phyloP scores from a whole-genome alignment of 768 basidiomycete genomes.

The Suillus plorans region DNA sequence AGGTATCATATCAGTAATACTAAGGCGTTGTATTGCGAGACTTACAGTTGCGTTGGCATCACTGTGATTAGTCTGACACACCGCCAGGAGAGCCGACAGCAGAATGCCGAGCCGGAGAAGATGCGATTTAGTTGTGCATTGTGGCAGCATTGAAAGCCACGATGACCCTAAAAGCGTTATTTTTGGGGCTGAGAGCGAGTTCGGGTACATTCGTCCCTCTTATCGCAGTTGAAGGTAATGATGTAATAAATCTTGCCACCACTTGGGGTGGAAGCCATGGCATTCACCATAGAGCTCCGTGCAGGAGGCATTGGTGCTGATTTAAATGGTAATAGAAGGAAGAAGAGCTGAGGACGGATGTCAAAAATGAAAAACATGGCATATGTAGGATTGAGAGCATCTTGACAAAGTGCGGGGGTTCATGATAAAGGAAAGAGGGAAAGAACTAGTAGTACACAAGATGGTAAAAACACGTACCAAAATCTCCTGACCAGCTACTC shows the following conservation, averaged over 20 bases:
- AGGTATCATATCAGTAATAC: neutral
- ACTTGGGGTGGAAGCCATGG: slow-evolving; percentile 71
- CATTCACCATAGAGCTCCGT: slow-evolving; percentile 67
- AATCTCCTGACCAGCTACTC: slow-evolving; percentile 96
- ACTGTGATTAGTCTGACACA: slow-evolving; percentile 46
- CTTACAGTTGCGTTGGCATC: slow-evolving; percentile 54
- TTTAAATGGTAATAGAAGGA: slow-evolving; percentile 78
- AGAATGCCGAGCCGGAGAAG: slow-evolving; percentile 52
- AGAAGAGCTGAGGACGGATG: slow-evolving; percentile 43
- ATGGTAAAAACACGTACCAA: slow-evolving; percentile 51
- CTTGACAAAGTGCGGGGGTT: slow-evolving; percentile 91
- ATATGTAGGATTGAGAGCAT: slow-evolving; percentile 86
- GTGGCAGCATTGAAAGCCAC: slow-evolving; percentile 81
- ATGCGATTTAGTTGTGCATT: slow-evolving; percentile 75
- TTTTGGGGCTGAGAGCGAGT: too few relatives aligned
- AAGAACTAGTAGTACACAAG: slow-evolving; percentile 53
- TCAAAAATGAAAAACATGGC: slow-evolving; percentile 44
- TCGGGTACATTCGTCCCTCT: slow-evolving; percentile 28
- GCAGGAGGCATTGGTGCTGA: slow-evolving; percentile 72
- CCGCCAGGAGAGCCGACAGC: slow-evolving; percentile 62
- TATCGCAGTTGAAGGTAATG: slow-evolving; percentile 59
- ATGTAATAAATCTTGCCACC: slow-evolving; percentile 68
- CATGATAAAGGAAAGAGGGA: slow-evolving; percentile 90
- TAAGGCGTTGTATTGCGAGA: neutral
- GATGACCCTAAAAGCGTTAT: slow-evolving; percentile 26